Conservation (phyloP, 192 early-diverging fungal genomes). For the Umbelopsis ramanniana region DNA sequence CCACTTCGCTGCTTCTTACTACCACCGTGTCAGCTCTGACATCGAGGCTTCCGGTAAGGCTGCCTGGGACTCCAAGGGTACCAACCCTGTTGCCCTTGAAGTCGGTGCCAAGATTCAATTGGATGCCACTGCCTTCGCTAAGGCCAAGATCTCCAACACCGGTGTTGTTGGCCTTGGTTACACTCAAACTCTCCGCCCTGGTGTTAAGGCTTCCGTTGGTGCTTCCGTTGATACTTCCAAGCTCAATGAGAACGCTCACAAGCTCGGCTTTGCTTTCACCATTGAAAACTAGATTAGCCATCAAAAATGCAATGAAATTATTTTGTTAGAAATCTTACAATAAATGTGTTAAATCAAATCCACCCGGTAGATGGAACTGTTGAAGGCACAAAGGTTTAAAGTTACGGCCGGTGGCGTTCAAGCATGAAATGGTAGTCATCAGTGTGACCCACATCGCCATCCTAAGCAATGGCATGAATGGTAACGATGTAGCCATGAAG, state of each 20-base stretch:
- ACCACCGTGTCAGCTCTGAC: conserved; percentile 90
- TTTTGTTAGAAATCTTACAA: conserved; percentile 21
- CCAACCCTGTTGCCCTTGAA: conserved; percentile 83
- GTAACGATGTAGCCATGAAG: too few species aligned
- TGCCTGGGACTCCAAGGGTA: conserved; percentile 80
- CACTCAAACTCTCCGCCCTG: conserved; percentile 89
- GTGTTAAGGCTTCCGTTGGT: conserved; percentile 93
- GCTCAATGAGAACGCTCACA: conserved; percentile 93
- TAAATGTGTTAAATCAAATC: conserved; percentile 2
- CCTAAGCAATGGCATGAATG: too few species aligned
- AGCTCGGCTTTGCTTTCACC: conserved; percentile 88
- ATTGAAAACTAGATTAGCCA: conserved; percentile 79
- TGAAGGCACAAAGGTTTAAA: too few species aligned
- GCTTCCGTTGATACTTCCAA: conserved; percentile 94
- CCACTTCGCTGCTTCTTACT: conserved; percentile 92
- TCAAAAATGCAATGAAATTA: conserved; percentile 10
- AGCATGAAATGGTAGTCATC: too few species aligned
- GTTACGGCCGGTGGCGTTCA: too few species aligned
- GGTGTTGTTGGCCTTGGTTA: conserved; percentile 91
- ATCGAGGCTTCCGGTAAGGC: conserved; percentile 97
- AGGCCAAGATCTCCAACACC: conserved; percentile 83
- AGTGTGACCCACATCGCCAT: too few species aligned
- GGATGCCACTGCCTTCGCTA: conserved; percentile 87
- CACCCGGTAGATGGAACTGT: too few species aligned
- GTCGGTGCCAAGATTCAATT: conserved; percentile 93